Evolutionary conservation across 805 yeast genomes (phyloP).

Genomic region (Zygoascus tannicola): DNA sequence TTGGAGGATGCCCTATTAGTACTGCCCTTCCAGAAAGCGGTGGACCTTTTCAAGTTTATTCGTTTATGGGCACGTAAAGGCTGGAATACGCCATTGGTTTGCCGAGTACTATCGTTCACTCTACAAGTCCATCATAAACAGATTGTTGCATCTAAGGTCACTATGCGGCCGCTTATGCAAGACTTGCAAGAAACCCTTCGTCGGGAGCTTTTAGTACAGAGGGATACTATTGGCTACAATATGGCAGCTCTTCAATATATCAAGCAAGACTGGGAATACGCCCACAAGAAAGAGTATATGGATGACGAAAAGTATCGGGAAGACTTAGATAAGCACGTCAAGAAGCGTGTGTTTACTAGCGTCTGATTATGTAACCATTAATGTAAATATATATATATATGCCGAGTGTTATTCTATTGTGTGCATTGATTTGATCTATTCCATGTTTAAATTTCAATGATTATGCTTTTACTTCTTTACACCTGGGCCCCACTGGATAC

Average conservation of each 20-base stretch:
- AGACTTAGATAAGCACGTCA: slow-evolving; percentile 45
- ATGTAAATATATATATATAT: not conserved
- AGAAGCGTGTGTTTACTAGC: slow-evolving; percentile 56
- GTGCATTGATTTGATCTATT: too few relatives aligned
- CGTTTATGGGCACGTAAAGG: slow-evolving; percentile 55
- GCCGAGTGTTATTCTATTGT: too few relatives aligned
- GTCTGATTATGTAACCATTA: slow-evolving; percentile 4
- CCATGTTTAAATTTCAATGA: too few relatives aligned
- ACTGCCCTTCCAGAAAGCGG: slow-evolving; percentile 77
- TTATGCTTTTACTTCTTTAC: slow-evolving; percentile 7
- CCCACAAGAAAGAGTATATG: slow-evolving; percentile 62
- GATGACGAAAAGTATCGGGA: slow-evolving; percentile 54
- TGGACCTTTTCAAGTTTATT: slow-evolving; percentile 61
- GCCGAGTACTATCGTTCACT: slow-evolving; percentile 68
- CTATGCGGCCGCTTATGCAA: slow-evolving; percentile 33
- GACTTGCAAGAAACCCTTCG: slow-evolving; percentile 57
- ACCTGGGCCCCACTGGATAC: slow-evolving; percentile 15
- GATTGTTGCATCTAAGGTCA: slow-evolving; percentile 51
- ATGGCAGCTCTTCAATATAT: slow-evolving; percentile 70
- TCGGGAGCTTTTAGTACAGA: slow-evolving; percentile 40
- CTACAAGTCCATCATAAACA: slow-evolving; percentile 70
- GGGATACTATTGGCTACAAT: slow-evolving; percentile 68
- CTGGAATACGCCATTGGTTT: slow-evolving; percentile 51
- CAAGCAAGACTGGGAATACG: slow-evolving; percentile 67
- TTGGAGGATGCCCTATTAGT: slow-evolving; percentile 88